phyloP scores from a whole-genome alignment of 768 basidiomycete genomes.

The Leccinellum albellum region DNA sequence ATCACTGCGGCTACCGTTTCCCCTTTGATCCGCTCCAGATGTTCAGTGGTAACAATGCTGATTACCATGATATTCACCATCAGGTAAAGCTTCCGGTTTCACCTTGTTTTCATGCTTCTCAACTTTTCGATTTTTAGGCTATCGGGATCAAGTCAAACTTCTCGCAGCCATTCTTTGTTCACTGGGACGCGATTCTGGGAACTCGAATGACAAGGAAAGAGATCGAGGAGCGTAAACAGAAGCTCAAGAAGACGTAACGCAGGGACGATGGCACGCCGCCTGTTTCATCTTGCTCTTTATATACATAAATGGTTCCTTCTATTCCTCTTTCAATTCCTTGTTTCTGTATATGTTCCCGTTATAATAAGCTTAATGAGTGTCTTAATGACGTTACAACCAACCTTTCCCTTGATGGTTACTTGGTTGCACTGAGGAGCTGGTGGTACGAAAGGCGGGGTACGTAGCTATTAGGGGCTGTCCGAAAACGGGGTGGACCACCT shows the following conservation, averaged over 20 bases:
- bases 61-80: conserved; percentile 98
- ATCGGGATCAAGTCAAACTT: conserved; percentile 96
- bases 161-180: conserved; percentile 92
- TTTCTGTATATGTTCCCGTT: conserved; percentile 15
- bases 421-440: background rate
- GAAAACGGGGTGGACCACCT: background rate
- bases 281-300: background rate
- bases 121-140: conserved; percentile 4
- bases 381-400: conserved; percentile 11
- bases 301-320: background rate
- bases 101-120: background rate
- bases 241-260: conserved; percentile 23
- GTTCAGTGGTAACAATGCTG: conserved; percentile 83
- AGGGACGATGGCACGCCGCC: background rate
- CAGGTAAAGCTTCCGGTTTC: conserved; percentile 43
- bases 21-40: conserved; percentile 92
- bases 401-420: background rate
- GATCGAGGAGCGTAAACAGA: conserved; percentile 49
- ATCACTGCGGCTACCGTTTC: conserved; percentile 87
- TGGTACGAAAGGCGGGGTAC: no score
- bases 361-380: conserved; percentile 15
- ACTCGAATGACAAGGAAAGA: conserved; percentile 78
- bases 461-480: conserved; percentile 7
- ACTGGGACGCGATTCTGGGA: conserved; percentile 85
- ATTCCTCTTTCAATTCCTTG: background rate